Percentiles rank a stretch among this genome's conserved stretches.
Conservation (phyloP, 2,329 filamentous ascomycete genomes). For the Aureobasidium namibiae region DNA sequence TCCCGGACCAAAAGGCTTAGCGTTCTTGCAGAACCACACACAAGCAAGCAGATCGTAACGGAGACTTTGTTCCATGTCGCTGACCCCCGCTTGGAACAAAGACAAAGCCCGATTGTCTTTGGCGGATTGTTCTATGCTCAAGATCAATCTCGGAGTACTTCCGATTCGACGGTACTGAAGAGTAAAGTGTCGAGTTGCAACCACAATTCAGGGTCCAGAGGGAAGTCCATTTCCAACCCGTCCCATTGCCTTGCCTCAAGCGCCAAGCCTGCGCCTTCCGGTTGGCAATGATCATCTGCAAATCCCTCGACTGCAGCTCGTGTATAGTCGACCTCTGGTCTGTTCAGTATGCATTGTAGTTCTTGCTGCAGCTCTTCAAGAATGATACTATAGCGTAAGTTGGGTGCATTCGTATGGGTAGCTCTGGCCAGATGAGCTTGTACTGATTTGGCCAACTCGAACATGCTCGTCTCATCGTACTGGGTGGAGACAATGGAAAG, state of each 20-base stretch:
- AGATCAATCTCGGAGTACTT: not conserved
- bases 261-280: not conserved
- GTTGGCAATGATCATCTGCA: not conserved
- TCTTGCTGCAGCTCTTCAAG: slow-evolving; percentile 11
- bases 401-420: not conserved
- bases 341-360: not conserved
- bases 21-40: too few species aligned
- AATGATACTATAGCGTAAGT: slow-evolving; percentile 8
- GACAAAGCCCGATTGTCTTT: too few species aligned
- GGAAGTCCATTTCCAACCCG: not conserved
- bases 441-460: not conserved
- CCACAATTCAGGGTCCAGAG: not conserved
- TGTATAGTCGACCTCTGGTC: not conserved
- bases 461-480: not conserved
- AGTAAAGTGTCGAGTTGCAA: not conserved
- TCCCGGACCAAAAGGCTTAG: too few species aligned
- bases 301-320: not conserved
- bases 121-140: too few species aligned
- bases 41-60: too few species aligned
- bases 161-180: not conserved
- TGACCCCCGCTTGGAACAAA: too few species aligned
- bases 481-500: not conserved
- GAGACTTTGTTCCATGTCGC: too few species aligned
- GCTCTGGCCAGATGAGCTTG: slow-evolving; percentile 10
- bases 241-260: not conserved